Percentiles rank a stretch among this genome's conserved stretches.
Evolutionary conservation across 2,329 filamentous ascomycete genomes (phyloP).

Genomic region (Talaromyces marneffei): DNA sequence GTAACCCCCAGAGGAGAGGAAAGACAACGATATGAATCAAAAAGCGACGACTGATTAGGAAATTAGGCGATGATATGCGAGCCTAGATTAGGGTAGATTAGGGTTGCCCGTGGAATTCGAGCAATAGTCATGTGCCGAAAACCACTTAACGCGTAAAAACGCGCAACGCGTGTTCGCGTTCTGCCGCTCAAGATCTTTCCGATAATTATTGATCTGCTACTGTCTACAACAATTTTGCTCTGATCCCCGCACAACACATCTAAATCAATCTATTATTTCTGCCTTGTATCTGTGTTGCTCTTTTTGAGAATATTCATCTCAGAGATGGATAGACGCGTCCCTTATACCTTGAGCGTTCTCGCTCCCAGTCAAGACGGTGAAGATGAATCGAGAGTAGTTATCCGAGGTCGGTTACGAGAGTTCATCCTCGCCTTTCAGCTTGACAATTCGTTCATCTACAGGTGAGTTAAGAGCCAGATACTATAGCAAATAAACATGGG

Average conservation of each 20-base stretch:
- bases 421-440: conserved; percentile 93
- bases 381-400: conserved; percentile 63
- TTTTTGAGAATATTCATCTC: neutral
- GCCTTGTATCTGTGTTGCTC: neutral
- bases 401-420: conserved; percentile 74
- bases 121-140: conserved; percentile 18
- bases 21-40: neutral
- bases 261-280: no score
- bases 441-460: conserved; percentile 91
- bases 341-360: conserved; percentile 79
- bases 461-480: conserved; percentile 50
- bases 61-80: neutral
- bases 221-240: neutral
- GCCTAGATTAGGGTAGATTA: no score
- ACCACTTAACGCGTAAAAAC: conserved; percentile 38
- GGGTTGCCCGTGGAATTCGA: no score
- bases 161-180: conserved; percentile 36
- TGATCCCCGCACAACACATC: neutral
- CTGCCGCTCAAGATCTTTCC: conserved; percentile 11
- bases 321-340: conserved; percentile 78
- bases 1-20: neutral
- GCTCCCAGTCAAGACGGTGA: conserved; percentile 59
- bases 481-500: no score
- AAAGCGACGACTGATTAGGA: neutral
- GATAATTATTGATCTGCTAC: conserved; percentile 6